These are phyloP conservation scores for Populus euphratica DNA, from an alignment of 345 rosid genomes.

Conservation along the genomic window DNA sequence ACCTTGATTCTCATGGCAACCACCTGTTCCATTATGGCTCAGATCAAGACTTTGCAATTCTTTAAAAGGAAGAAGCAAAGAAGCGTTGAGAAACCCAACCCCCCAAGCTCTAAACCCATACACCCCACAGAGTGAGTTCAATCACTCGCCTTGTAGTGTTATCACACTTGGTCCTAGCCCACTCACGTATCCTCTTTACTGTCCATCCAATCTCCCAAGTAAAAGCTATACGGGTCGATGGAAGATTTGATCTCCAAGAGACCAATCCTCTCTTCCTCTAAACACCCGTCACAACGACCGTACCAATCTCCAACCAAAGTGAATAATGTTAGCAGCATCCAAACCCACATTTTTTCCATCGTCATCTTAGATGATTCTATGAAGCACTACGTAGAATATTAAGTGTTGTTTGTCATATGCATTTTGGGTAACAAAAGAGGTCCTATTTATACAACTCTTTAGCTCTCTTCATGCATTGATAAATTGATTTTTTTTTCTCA, in stretches of 20 bases:
- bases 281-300: too few species aligned
- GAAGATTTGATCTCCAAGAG: background rate
- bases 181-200: background rate
- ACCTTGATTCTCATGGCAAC: background rate
- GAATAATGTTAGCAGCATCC: too few species aligned
- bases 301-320: background rate
- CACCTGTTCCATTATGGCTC: background rate
- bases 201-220: background rate
- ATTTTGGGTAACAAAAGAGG: too few species aligned
- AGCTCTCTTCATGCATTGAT: too few species aligned
- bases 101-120: background rate
- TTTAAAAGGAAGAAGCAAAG: background rate
- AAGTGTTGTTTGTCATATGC: too few species aligned
- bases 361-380: too few species aligned
- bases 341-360: too few species aligned
- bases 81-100: conserved; percentile 2
- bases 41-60: background rate
- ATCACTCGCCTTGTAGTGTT: background rate
- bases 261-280: background rate
- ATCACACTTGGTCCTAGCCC: background rate
- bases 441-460: too few species aligned
- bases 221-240: background rate
- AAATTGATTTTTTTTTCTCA: too few species aligned
- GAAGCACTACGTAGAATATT: too few species aligned
- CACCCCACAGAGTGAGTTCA: background rate